Base-by-base conservation (phyloP, 371 early-diverging fungal genomes). In the Rhizopus sp. region DNA sequence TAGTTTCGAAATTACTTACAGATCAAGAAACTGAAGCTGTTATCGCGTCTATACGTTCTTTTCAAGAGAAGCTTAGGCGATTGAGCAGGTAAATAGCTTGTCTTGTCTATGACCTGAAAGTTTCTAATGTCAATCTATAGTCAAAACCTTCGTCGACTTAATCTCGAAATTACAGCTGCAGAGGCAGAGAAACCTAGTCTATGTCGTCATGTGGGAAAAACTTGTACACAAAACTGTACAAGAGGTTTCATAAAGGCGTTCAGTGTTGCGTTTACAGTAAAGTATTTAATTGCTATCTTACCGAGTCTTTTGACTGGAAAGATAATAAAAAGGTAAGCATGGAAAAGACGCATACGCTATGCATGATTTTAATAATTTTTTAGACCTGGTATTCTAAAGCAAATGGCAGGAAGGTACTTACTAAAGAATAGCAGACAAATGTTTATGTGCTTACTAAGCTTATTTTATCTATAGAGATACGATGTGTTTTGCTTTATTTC, bases 1-100 rank as follows among this genome's bases (percentile, higher is more conserved):
- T 94, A 46, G 73, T 89, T 53, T 87, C 88, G 47, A 80, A 82
- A 64, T 83, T 90, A 29, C 72, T 94, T 57, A 91, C 94, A 9
- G 89, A 92, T 72, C 79, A 80, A 41, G 94, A 94, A 63, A 91
- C 91, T 1, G 93, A 91, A 62, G 66, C 77, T 7, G 82, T 89
- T 32, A 74, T 89, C 42, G 52, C 73, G 1, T 84, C 87, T n/a
- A 84, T 91, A 57, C 83, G 77, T 9, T 73, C 77, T 39, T 88
- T 91, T 62, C 89, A 91, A 64, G 83, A 86, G 57, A 83, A 79
- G 33, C 73, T 91, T 4, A 79, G 81, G 63, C 79, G 87, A 31
- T 63, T 88, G 13, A 86, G 84, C 78, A 88, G 88, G 84, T 84
- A 64, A 33, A 32, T 0, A 8, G 8, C 4, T 31, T 23, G 32